Evolutionary conservation across 2,329 filamentous ascomycete genomes (phyloP).

Genomic region (Colletotrichum plurivorum): DNA sequence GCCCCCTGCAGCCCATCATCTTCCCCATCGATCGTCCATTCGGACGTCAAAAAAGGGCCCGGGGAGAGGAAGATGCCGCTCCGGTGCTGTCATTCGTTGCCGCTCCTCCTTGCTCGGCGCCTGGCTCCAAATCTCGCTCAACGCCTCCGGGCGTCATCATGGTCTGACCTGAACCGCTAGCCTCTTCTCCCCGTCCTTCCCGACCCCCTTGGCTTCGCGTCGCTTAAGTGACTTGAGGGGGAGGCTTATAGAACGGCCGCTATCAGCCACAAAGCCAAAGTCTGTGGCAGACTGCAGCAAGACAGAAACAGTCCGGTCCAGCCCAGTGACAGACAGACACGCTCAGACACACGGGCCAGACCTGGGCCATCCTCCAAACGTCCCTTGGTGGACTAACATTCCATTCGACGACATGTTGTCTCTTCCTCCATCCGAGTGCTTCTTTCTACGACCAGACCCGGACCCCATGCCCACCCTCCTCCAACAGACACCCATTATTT

Average conservation of each 20-base stretch:
- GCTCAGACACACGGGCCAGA: constrained; percentile 6
- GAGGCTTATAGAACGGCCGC: neutral
- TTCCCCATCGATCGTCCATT: constrained; percentile 11
- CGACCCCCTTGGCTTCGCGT: neutral
- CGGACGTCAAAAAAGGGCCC: constrained; percentile 16
- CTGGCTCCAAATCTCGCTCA: constrained; percentile 24
- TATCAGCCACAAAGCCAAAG: constrained; percentile 23
- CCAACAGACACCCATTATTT: constrained; percentile 6
- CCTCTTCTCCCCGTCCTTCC: constrained; percentile 11
- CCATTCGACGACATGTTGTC: constrained; percentile 31
- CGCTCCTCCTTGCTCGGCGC: constrained; percentile 17
- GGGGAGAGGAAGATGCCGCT: constrained; percentile 1
- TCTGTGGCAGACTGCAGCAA: neutral
- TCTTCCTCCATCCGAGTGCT: constrained; percentile 21
- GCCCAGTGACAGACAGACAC: constrained; percentile 14
- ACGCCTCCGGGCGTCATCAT: constrained; percentile 39
- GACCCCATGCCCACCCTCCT: neutral
- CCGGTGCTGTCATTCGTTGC: constrained; percentile 25
- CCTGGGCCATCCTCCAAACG: constrained; percentile 19
- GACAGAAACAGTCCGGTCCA: neutral
- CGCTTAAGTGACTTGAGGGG: too few relatives aligned
- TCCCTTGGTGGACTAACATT: constrained; percentile 33
- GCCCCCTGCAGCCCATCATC: neutral
- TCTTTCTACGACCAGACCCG: neutral
- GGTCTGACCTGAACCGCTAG: constrained; percentile 33